Evolutionary conservation across 2,329 filamentous ascomycete genomes (phyloP).

Genomic region (Fusarium nygamai): DNA sequence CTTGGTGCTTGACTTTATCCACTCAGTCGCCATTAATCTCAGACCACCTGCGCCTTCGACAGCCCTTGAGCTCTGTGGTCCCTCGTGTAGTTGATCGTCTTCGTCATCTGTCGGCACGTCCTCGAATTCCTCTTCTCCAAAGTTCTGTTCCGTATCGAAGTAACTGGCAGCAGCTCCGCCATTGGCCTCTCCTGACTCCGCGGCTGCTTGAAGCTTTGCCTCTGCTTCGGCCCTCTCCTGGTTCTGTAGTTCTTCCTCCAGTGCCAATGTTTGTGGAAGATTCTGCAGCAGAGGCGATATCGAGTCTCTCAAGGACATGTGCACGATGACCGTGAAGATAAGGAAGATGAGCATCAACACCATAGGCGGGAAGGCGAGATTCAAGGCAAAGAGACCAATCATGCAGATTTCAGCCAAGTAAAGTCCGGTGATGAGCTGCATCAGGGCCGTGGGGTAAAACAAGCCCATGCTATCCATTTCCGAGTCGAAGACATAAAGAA

Average conservation of each 20-base stretch:
- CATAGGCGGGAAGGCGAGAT: constrained; percentile 72
- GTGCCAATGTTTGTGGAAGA: constrained; percentile 76
- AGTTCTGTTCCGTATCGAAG: constrained; percentile 48
- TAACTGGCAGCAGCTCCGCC: constrained; percentile 47
- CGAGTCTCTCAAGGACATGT: constrained; percentile 77
- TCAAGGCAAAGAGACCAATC: constrained; percentile 84
- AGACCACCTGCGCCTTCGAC: constrained; percentile 53
- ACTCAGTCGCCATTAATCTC: constrained; percentile 45
- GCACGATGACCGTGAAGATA: constrained; percentile 79
- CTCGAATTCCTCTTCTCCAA: constrained; percentile 48
- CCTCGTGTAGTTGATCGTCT: constrained; percentile 32
- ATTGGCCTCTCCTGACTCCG: constrained; percentile 32
- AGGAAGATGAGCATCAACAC: constrained; percentile 81
- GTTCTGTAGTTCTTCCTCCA: constrained; percentile 60
- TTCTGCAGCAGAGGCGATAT: constrained; percentile 80
- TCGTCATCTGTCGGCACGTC: constrained; percentile 44
- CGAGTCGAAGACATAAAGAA: constrained; percentile 86
- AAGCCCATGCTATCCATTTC: constrained; percentile 88
- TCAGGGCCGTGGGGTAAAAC: constrained; percentile 85
- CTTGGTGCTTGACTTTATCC: constrained; percentile 51
- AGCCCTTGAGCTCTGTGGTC: constrained; percentile 44
- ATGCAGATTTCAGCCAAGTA: constrained; percentile 86
- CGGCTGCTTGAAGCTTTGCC: constrained; percentile 36
- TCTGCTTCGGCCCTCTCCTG: constrained; percentile 60
- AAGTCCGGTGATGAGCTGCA: constrained; percentile 84